Evolutionary conservation across 1,139 yeast species (phyloP).

Genomic region (Hyphopichia khmerensis): DNA sequence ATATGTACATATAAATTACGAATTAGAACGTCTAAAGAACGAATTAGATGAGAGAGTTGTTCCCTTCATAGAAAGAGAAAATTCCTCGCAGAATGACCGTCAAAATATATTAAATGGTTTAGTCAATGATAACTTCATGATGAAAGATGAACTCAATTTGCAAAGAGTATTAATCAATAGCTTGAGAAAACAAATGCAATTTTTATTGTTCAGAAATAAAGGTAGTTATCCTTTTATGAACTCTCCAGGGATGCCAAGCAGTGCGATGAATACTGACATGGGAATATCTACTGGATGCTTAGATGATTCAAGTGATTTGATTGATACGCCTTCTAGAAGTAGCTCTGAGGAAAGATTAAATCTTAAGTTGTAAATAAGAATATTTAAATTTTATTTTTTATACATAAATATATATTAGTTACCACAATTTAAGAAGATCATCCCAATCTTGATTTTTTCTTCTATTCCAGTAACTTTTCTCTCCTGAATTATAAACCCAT

Average conservation of each 20-base stretch:
- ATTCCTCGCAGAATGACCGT: constrained; percentile 27
- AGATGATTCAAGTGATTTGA: constrained; percentile 8
- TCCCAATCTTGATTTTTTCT: constrained; percentile 63
- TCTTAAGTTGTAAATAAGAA: constrained; percentile 21
- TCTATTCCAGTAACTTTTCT: constrained; percentile 77
- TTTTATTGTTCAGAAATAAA: constrained; percentile 42
- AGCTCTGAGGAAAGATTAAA: constrained; percentile 40
- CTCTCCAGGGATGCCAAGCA: constrained; percentile 6
- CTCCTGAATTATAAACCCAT: constrained; percentile 64
- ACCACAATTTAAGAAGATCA: constrained; percentile 26
- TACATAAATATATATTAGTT: not conserved
- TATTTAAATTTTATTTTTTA: not conserved
- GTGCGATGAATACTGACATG: constrained; percentile 3
- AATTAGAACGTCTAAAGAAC: constrained; percentile 38
- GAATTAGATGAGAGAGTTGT: constrained; percentile 43
- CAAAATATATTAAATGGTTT: constrained; percentile 38
- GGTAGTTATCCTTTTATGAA: constrained; percentile 3
- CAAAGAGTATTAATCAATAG: constrained; percentile 48
- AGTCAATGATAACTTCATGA: constrained; percentile 42
- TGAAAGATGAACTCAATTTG: constrained; percentile 49
- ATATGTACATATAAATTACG: constrained; percentile 34
- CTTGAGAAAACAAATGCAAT: constrained; percentile 52
- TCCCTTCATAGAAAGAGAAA: constrained; percentile 36
- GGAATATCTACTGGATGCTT: not conserved
- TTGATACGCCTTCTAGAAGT: constrained; percentile 24